Base-by-base conservation (phyloP, 257 asterid species). In the Mentha longifolia region DNA sequence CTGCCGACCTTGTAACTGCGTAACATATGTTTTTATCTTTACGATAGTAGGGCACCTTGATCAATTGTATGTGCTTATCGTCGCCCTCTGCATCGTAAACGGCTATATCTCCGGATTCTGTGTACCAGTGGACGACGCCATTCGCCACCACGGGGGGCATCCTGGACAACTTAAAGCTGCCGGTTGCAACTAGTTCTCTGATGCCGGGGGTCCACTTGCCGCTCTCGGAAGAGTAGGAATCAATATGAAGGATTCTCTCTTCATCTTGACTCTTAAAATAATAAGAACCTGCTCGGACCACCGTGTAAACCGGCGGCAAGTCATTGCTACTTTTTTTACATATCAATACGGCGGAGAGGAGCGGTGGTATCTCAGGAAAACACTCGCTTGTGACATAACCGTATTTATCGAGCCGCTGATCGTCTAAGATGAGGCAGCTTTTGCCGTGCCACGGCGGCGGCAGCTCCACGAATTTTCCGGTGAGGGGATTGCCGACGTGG, bases 251-350 rank as follows among this genome's bases (percentile, higher is more conserved):
- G 25, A 0, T 42, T 42, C 15, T 46, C 1, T 14, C 0, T 15
- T 3, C 5, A n/a, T 2, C n/a, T 6, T n/a, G n/a, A 1, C 1
- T 0, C 17, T 16, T 0, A 4, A 13, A 0, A 33, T 1, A 1
- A 13, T 46, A 0, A 17, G 3, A 0, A 46, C 51, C 17, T 14
- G 19, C 19, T 46, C 51, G 51, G 51, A 46, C 7, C 51, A 46
- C 51, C 19, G 51, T 3, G 51, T 46, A 46, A 14, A 12, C 47
- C 2, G 47, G 13, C 3, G 4, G 14, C 13, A 9, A 2, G 47
- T 42, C 7, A 10, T 1, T 12, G 17, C 2, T 13, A 9, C 2
- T 42, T 1, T 45, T 2, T 42, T 11, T 5, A 11, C n/a, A 11
- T 3, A 43, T 43, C 49, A 43, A 43, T 12, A 0, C 49, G 15